These are phyloP conservation scores for Cladophialophora immunda DNA, from an alignment of 2,329 filamentous ascomycete species.

Conservation along the genomic window DNA sequence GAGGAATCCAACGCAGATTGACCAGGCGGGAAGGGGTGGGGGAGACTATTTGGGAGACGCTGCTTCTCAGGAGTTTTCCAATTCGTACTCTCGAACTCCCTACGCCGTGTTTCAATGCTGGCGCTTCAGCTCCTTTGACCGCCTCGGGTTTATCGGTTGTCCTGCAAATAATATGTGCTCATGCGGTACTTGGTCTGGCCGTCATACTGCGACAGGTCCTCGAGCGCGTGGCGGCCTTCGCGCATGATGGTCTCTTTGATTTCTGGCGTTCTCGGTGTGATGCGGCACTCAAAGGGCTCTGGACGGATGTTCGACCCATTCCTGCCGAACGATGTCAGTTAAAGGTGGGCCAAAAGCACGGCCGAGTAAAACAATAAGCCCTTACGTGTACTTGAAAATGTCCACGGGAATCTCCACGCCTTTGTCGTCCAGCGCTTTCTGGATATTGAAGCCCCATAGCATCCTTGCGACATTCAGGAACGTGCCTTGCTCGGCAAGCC, in stretches of 20 bases:
- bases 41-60: too few relatives aligned
- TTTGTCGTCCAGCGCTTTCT: constrained; percentile 36
- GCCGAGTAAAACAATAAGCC: too few relatives aligned
- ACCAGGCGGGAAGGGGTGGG: too few relatives aligned
- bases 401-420: constrained; percentile 63
- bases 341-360: too few relatives aligned
- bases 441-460: constrained; percentile 40
- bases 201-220: constrained; percentile 61
- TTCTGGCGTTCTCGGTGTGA: constrained; percentile 59
- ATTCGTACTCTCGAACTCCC: too few relatives aligned
- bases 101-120: too few relatives aligned
- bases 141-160: constrained; percentile 19
- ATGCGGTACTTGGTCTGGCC: constrained; percentile 67
- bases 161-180: constrained; percentile 60
- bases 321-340: constrained; percentile 1
- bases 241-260: constrained; percentile 61
- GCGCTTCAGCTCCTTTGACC: background rate
- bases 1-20: too few relatives aligned
- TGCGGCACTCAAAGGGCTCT: constrained; percentile 63
- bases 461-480: constrained; percentile 65
- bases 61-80: too few relatives aligned
- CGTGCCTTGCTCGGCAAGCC: constrained; percentile 48
- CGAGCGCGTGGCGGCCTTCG: constrained; percentile 62
- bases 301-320: constrained; percentile 69
- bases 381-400: constrained; percentile 62